A percentile compares a stretch with the other conserved stretches of the same genome.
Evolutionary conservation across 1,284 basidiomycete genomes (phyloP).

Genomic region (Pascua guehoae): DNA sequence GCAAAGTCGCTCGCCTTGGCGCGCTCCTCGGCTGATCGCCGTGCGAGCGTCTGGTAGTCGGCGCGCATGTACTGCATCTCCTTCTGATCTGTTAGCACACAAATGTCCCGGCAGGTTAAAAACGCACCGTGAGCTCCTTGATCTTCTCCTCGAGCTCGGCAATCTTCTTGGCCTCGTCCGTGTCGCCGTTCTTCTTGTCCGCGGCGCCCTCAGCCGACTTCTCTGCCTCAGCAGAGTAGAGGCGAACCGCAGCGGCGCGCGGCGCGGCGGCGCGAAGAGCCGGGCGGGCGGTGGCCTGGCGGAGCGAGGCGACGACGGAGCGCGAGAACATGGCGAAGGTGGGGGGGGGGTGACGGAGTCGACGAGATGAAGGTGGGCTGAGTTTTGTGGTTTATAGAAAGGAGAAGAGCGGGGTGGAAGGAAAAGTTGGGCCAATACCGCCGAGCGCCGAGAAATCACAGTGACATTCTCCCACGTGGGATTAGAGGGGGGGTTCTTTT

Average conservation of each 20-base stretch:
- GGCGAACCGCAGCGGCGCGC: slow-evolving; percentile 8
- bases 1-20: slow-evolving; percentile 89
- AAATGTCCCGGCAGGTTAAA: too few relatives aligned
- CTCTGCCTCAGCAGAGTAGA: slow-evolving; percentile 14
- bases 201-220: not conserved
- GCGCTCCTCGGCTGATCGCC: slow-evolving; percentile 85
- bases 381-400: too few relatives aligned
- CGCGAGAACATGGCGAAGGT: slow-evolving; percentile 14
- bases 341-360: not conserved
- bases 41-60: slow-evolving; percentile 91
- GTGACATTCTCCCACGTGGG: too few relatives aligned
- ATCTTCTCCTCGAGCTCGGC: slow-evolving; percentile 22
- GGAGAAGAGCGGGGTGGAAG: too few relatives aligned
- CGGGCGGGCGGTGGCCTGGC: slow-evolving; percentile 16
- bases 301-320: slow-evolving; percentile 14
- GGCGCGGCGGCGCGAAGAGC: not conserved
- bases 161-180: slow-evolving; percentile 21
- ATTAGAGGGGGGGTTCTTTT: too few relatives aligned
- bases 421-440: too few relatives aligned
- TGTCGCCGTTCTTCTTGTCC: slow-evolving; percentile 5
- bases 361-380: not conserved
- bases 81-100: slow-evolving; percentile 53
- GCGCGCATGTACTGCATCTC: slow-evolving; percentile 84
- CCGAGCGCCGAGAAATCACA: too few relatives aligned
- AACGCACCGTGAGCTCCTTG: slow-evolving; percentile 16